Base-by-base conservation (phyloP, 2,329 filamentous ascomycete species). In the Fusarium phyllophilum region DNA sequence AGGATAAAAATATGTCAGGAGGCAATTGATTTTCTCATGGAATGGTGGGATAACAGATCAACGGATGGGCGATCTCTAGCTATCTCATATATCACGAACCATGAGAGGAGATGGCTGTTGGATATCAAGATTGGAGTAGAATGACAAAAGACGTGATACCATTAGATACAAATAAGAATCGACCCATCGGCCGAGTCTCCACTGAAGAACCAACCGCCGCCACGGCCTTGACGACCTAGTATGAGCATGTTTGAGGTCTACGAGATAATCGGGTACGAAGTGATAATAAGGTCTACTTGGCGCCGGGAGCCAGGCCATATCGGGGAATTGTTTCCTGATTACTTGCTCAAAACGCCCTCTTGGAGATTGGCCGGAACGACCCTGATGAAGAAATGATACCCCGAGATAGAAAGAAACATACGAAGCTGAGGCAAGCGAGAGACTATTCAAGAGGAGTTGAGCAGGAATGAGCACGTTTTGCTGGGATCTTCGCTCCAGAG, bases 381-480 rank as follows among this genome's bases (percentile, higher is more conserved):
- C 62, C 31, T 68, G 60, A 74, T 67, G 64, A 67, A 51, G 58
- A 48, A 59, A 61, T 61, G 58, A 56, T 56, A 56, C 38, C 49
- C 58, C 36, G 48, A 39, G 44, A 60, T 20, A 44, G 18, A 34
- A 36, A 33, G 29, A 49, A 63, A 36, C 42, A 48, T 29, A 34
- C 24, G 48, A 38, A 62, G 44, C 39, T 48, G 52, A 72, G 46
- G 33, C 52, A 54, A 65, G 55, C 48, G 56, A 55, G 48, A 49
- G 51, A 29, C 46, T 20, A 29, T 36, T 56, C 26, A 45, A 54
- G 38, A 66, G 24, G 49, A 73, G 68, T 70, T 81, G 81, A 82
- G 81, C 81, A 82, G 63, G 61, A 81, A 81, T 82, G 81, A 82
- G 81, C 81, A 82, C 72, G 78, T 82, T 82, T 82, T 79, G 68